These are phyloP conservation scores for Limtongia smithiae DNA, from an alignment of 805 yeast genomes.

Conservation along the genomic window DNA sequence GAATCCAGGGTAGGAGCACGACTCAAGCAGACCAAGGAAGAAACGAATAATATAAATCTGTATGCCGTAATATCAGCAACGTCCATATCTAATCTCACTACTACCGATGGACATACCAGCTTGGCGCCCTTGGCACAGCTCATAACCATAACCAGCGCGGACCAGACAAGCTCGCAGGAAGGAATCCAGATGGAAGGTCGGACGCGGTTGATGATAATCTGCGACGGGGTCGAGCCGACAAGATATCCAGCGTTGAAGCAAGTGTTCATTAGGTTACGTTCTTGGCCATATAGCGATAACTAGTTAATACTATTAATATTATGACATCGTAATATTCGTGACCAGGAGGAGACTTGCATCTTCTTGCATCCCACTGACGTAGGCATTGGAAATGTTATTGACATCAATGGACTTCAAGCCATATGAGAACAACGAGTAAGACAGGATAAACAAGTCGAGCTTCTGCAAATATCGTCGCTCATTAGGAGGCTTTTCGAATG, in stretches of 20 bases:
- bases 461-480: conserved; percentile 1
- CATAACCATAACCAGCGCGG: conserved; percentile 50
- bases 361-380: conserved; percentile 59
- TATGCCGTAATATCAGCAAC: no score
- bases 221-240: conserved; percentile 46
- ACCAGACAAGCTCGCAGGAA: conserved; percentile 44
- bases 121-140: conserved; percentile 31
- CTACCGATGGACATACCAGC: conserved; percentile 41
- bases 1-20: conserved; percentile 55
- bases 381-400: conserved; percentile 53
- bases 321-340: no score
- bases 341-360: conserved; percentile 42
- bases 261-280: conserved; percentile 21
- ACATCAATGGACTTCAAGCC: neutral
- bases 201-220: conserved; percentile 35
- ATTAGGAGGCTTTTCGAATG: conserved; percentile 2
- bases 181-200: conserved; percentile 35
- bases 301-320: neutral
- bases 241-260: conserved; percentile 40
- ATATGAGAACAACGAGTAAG: neutral
- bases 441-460: conserved; percentile 10
- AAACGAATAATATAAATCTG: conserved; percentile 30
- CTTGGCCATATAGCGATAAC: conserved; percentile 34
- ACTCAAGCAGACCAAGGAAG: conserved; percentile 41
- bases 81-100: no score